phyloP scores from a whole-genome alignment of 306 rosid species.

The Dalbergia oliveri region DNA sequence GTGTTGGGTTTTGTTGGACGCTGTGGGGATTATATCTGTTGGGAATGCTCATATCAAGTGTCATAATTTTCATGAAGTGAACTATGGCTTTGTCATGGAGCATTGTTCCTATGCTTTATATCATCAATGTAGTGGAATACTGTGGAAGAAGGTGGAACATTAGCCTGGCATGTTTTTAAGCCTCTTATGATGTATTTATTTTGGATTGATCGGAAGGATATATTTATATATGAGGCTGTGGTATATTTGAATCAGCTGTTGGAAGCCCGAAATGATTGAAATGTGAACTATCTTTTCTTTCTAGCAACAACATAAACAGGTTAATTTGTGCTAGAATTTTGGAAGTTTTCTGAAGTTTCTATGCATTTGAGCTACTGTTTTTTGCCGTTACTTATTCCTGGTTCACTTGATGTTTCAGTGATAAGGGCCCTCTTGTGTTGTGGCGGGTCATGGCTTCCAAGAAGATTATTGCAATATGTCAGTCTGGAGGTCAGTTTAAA shows the following conservation, averaged over 20 bases:
- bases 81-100: too few species aligned
- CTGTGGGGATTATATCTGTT: too few species aligned
- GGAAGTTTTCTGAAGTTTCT: slow-evolving; percentile 2
- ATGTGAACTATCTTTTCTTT: background rate
- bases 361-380: background rate
- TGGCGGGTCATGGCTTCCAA: slow-evolving; percentile 74
- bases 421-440: slow-evolving; percentile 28
- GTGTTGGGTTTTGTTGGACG: too few species aligned
- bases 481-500: slow-evolving; percentile 87
- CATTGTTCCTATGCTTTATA: background rate
- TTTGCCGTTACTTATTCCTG: background rate
- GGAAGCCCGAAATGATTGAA: slow-evolving; percentile 17
- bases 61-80: too few species aligned
- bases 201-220: background rate
- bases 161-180: background rate
- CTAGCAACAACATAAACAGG: background rate
- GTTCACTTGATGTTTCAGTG: background rate
- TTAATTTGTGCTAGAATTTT: slow-evolving; percentile 11
- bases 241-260: slow-evolving; percentile 22
- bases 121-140: background rate
- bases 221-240: background rate
- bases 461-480: slow-evolving; percentile 88
- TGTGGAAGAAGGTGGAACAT: slow-evolving; percentile 10
- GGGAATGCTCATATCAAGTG: too few species aligned
- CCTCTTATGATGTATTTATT: background rate